phyloP scores from a whole-genome alignment of 306 rosid species.

The Albizia julibrissin region DNA sequence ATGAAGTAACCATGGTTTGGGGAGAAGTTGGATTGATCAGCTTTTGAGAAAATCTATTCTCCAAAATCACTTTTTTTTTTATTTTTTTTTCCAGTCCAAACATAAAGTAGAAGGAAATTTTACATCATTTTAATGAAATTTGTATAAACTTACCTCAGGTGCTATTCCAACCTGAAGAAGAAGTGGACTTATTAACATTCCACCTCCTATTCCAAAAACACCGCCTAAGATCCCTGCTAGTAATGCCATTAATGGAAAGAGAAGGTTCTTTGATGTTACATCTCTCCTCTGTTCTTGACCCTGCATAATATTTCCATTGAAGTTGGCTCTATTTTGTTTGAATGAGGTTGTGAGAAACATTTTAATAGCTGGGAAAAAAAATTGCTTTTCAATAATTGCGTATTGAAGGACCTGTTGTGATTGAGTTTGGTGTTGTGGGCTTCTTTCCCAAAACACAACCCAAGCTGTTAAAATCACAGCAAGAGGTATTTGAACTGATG shows the following conservation, averaged over 20 bases:
- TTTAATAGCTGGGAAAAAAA: neutral
- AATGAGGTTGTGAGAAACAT: conserved; percentile 1
- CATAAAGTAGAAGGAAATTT: neutral
- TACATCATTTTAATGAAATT: neutral
- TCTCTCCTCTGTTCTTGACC: conserved; percentile 27
- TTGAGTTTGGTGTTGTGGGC: conserved; percentile 43
- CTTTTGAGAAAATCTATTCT: no score
- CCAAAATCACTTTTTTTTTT: no score
- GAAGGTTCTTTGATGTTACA: conserved; percentile 47
- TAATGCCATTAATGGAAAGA: conserved; percentile 75
- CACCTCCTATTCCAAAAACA: conserved; percentile 92
- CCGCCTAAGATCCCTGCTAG: conserved; percentile 84
- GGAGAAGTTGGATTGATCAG: no score
- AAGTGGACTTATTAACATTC: conserved; percentile 89
- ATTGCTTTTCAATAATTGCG: neutral
- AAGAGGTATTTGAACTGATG: conserved; percentile 79
- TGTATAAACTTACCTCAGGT: conserved; percentile 60
- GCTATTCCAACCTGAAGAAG: conserved; percentile 85
- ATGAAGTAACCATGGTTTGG: no score
- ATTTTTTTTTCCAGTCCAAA: no score
- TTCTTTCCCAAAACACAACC: conserved; percentile 55
- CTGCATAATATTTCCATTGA: conserved; percentile 39
- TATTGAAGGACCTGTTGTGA: conserved; percentile 45
- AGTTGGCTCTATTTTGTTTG: neutral
- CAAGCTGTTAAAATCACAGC: conserved; percentile 71